Evolutionary conservation across 192 early-diverging fungal genomes (phyloP).

Genomic region (Chytriomyces sp.): DNA sequence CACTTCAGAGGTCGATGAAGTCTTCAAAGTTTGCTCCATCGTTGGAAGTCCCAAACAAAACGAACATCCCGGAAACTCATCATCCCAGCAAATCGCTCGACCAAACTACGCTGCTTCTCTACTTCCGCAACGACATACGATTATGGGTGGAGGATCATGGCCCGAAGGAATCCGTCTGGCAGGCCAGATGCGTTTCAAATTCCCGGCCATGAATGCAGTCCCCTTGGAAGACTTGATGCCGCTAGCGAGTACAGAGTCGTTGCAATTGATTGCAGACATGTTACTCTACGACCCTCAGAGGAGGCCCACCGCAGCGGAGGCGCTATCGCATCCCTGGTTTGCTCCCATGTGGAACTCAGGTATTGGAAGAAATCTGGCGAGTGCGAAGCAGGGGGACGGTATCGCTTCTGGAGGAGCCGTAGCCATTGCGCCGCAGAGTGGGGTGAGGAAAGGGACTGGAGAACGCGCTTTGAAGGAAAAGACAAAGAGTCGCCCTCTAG

Average conservation of each 20-base stretch:
- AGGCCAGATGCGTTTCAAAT: constrained; percentile 56
- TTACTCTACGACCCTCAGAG: constrained; percentile 78
- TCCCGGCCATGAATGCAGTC: constrained; percentile 39
- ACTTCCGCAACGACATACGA: neutral
- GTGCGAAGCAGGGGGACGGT: too few species aligned
- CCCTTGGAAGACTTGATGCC: constrained; percentile 62
- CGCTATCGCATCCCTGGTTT: constrained; percentile 68
- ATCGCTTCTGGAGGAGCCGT: too few species aligned
- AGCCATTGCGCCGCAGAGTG: too few species aligned
- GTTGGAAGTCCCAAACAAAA: constrained; percentile 69
- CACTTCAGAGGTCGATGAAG: constrained; percentile 88
- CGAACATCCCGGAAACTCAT: neutral
- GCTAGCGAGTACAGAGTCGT: constrained; percentile 53
- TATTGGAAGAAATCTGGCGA: too few species aligned
- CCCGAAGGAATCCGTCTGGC: constrained; percentile 54
- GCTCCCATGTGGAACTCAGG: constrained; percentile 29
- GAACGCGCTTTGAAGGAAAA: too few species aligned
- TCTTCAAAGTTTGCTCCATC: constrained; percentile 80
- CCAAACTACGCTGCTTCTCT: neutral
- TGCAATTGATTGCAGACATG: constrained; percentile 69
- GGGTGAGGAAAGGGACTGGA: too few species aligned
- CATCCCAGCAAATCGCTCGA: neutral
- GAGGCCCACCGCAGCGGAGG: constrained; percentile 75
- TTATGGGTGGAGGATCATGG: constrained; percentile 54
- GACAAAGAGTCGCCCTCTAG: too few species aligned